Conservation (phyloP, 2,329 filamentous ascomycete genomes). For the Aspergillus sojae region DNA sequence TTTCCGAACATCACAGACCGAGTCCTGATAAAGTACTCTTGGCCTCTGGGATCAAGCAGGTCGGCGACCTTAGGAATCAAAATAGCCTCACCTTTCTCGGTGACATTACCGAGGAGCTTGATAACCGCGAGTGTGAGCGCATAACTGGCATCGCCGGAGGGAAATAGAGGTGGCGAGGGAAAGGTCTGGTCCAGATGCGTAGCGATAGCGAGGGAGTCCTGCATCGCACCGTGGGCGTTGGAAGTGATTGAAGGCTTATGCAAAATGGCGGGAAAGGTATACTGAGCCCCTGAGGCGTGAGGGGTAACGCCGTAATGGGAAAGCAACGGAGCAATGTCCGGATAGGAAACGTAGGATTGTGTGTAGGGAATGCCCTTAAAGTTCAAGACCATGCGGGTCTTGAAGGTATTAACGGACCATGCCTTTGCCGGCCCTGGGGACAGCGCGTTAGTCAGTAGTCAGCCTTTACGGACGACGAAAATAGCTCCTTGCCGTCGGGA, state of each 20-base stretch:
- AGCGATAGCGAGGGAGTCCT: conserved; percentile 39
- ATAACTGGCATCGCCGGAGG: conserved; percentile 37
- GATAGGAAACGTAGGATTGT: conserved; percentile 31
- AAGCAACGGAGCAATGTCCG: conserved; percentile 32
- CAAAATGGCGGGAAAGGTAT: conserved; percentile 39
- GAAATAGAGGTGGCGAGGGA: conserved; percentile 34
- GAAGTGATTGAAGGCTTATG: conserved; percentile 28
- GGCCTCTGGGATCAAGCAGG: conserved; percentile 31
- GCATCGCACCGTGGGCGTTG: conserved; percentile 31
- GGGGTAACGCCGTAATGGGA: conserved; percentile 27
- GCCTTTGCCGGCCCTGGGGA: conserved; percentile 31
- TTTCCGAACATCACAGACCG: conserved; percentile 30
- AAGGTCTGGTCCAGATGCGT: conserved; percentile 33
- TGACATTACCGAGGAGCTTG: conserved; percentile 14
- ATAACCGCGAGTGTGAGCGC: conserved; percentile 29
- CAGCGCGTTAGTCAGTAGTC: neutral
- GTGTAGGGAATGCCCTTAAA: conserved; percentile 32
- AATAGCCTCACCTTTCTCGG: conserved; percentile 7
- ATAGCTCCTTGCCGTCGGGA: neutral
- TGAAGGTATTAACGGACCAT: conserved; percentile 33
- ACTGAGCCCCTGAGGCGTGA: conserved; percentile 18
- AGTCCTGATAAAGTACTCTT: conserved; percentile 35
- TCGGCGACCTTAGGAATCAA: conserved; percentile 28
- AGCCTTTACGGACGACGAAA: neutral
- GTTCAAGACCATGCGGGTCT: conserved; percentile 28